Evolutionary conservation across 2,329 filamentous ascomycete species (phyloP).

Genomic region (Ascochyta clinopodiicola): DNA sequence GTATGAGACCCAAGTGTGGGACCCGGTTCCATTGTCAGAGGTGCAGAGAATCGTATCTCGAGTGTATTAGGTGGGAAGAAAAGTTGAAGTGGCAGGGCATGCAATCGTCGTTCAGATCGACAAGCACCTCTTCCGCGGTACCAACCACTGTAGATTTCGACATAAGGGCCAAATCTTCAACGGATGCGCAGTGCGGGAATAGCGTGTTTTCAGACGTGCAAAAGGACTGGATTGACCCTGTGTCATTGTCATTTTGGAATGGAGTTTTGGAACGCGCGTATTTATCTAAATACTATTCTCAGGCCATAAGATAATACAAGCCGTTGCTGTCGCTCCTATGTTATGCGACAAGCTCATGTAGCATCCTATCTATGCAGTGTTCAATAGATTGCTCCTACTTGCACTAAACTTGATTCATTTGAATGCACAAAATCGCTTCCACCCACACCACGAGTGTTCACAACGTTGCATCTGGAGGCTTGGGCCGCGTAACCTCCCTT

Average conservation of each 20-base stretch:
- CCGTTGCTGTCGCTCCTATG: not conserved
- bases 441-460: not conserved
- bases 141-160: too few relatives aligned
- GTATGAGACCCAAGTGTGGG: too few relatives aligned
- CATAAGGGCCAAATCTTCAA: not conserved
- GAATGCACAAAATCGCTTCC: not conserved
- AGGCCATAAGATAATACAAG: not conserved
- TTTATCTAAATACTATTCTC: not conserved
- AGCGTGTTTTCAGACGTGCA: not conserved
- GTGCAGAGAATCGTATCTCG: too few relatives aligned
- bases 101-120: not conserved
- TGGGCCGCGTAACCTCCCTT: not conserved
- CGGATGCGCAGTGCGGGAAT: not conserved
- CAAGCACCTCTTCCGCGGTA: not conserved
- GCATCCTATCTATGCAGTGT: not conserved
- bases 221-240: not conserved
- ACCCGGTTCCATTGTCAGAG: too few relatives aligned
- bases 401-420: not conserved
- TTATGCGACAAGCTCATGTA: not conserved
- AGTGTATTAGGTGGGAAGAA: not conserved
- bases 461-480: not conserved
- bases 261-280: not conserved
- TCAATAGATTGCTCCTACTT: not conserved
- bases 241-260: not conserved
- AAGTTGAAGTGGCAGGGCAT: not conserved